phyloP scores from a whole-genome alignment of 2,329 filamentous ascomycete genomes.

The Zopfia rhizophila region DNA sequence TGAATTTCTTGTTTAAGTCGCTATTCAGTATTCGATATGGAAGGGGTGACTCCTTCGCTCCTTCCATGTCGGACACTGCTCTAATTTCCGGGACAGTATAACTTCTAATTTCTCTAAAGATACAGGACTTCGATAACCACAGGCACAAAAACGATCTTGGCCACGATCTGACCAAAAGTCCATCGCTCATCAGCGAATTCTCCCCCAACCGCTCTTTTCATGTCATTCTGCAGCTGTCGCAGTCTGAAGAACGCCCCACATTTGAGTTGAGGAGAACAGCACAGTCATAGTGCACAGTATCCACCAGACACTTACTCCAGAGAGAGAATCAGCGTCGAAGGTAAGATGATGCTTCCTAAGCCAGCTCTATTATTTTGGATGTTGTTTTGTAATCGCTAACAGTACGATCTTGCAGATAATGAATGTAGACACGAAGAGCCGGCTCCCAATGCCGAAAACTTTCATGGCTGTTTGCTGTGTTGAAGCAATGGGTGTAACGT shows the following conservation, averaged over 20 bases:
- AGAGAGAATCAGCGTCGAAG: not conserved
- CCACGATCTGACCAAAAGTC: conserved; percentile 36
- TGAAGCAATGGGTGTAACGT: not conserved
- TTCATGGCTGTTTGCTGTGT: conserved; percentile 7
- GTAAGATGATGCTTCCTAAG: too few relatives aligned
- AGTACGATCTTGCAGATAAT: conserved; percentile 16
- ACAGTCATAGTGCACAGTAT: conserved; percentile 10
- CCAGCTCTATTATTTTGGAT: conserved; percentile 5
- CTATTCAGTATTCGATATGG: too few relatives aligned
- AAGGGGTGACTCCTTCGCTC: too few relatives aligned
- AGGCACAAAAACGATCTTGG: conserved; percentile 30
- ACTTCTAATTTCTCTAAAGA: too few relatives aligned
- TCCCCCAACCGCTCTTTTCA: conserved; percentile 22
- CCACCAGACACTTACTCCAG: conserved; percentile 6
- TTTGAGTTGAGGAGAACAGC: conserved; percentile 17
- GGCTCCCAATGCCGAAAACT: conserved; percentile 17
- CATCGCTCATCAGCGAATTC: conserved; percentile 25
- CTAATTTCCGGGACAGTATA: too few relatives aligned
- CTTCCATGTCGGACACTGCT: too few relatives aligned
- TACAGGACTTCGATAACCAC: conserved; percentile 29
- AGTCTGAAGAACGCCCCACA: conserved; percentile 34
- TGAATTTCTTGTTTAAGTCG: too few relatives aligned
- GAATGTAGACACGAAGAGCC: conserved; percentile 16
- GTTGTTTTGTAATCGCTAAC: not conserved
- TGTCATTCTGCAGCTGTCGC: conserved; percentile 25